A percentile compares a stretch with the other conserved stretches of the same genome.
Conservation (phyloP, 108 stramenopile genomes). For the Cyclotella sp. region DNA sequence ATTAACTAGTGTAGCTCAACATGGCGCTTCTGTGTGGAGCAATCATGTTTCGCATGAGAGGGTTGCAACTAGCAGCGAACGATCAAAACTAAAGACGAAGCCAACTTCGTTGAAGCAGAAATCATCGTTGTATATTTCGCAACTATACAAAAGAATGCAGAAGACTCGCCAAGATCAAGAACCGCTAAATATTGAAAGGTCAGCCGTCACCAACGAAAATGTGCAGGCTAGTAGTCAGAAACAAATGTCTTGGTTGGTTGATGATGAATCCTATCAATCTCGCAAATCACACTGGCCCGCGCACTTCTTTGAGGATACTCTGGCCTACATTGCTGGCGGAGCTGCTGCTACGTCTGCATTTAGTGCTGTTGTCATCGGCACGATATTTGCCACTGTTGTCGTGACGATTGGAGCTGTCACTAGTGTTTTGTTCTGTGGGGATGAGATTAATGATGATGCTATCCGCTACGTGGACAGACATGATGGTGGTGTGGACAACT, state of each 20-base stretch:
- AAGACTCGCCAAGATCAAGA: neutral
- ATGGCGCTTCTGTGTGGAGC: slow-evolving; percentile 42
- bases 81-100: neutral
- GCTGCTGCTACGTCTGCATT: slow-evolving; percentile 44
- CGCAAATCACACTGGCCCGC: slow-evolving; percentile 4
- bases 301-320: slow-evolving; percentile 33
- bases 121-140: neutral
- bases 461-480: neutral
- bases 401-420: slow-evolving; percentile 29
- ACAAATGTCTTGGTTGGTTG: neutral
- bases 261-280: neutral
- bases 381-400: slow-evolving; percentile 33
- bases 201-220: neutral
- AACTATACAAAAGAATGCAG: neutral
- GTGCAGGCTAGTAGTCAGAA: no score
- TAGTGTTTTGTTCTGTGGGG: slow-evolving; percentile 13
- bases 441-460: slow-evolving; percentile 2
- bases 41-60: slow-evolving; percentile 18
- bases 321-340: slow-evolving; percentile 28
- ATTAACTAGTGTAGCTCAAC: slow-evolving; percentile 28
- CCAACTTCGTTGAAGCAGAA: neutral
- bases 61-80: neutral
- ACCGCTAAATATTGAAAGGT: neutral
- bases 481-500: neutral
- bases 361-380: slow-evolving; percentile 17